Base-by-base conservation (phyloP, 768 basidiomycete species). In the Chalciporus sphaerocephalus region DNA sequence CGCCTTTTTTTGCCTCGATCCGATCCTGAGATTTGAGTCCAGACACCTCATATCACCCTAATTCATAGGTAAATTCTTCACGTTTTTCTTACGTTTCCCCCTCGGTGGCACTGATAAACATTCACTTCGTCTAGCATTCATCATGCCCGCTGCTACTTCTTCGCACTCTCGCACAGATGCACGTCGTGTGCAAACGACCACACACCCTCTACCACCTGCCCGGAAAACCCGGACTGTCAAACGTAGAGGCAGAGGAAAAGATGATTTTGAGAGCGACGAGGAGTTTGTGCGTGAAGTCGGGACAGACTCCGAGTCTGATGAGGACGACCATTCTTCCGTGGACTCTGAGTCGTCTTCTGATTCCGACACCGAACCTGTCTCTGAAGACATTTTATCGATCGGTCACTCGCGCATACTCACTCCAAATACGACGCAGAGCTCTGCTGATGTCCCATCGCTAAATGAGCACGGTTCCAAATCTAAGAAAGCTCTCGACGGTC, bases 261-360 rank as follows among this genome's bases (percentile, higher is more conserved):
- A 72, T 45, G 74, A 67, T 27, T 69, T 82, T 23, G 83, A 79
- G 42, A 88, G 85, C 52, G 88, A 90, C 56, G 87, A 89, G 22
- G 87, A 89, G 64, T 73, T 90, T 42, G 78, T 78, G 69, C 75
- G 88, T 48, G 87, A 85, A 65, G 73, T 71, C 6, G 78, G 72
- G 52, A 80, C 85, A 17, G 86, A 87, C 65, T 83, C 86, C 9
- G 86, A 85, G 46, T 69, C 71, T 6, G 81, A 80, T 37, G 79
- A 78, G 38, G 76, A 78, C 48, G 77, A 80, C 56, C 69, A 68
- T 35, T 84, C 84, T 42, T 82, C 81, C 23, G 53, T 70, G 48
- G 76, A 74, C 52, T 80, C n/a, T n/a, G n/a, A n/a, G n/a, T n/a
- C 78, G 27, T 77, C 69, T 32, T 80, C 80, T 27, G 85, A 87